Base-by-base conservation (phyloP, 768 basidiomycete genomes). In the Naganishia antarctica region DNA sequence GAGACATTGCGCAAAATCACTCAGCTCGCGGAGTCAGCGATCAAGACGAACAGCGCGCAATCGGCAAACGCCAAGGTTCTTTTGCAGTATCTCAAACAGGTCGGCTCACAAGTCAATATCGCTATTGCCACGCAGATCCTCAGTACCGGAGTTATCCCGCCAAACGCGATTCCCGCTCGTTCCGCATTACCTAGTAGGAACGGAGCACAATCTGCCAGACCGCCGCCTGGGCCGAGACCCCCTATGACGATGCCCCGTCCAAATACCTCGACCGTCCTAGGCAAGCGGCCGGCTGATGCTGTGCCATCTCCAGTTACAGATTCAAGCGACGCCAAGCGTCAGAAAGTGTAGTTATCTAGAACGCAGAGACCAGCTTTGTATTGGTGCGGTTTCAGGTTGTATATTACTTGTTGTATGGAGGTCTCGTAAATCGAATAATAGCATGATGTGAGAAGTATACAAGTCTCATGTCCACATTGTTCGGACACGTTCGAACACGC, bases 101-200 rank as follows among this genome's bases (percentile, higher is more conserved):
- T 67, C 34, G 66, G 66, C 4, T 41, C 60, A 9, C 49, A 44
- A 31, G 66, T 61, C 9, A 60, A 67, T 34, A 67, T 67, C 32
- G 43, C 61, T 9, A 60, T 62, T 12, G 66, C 66, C 26, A 46
- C 61, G 6, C 60, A 67, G 41, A 67, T 67, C 32, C 45, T 67
- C 40, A 61, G 61, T 29, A 67, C 66, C 21, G 66, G 66, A 12
- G 61, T 67, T 8, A 67, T 67, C n/a, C 66, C 66, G 44, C 49
- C 66, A 13, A 41, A 41, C 9, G 66, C 66, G 13, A 59, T 67
- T 26, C 66, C 66, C 25, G 34, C n/a, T 37, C 43, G 47, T 16
- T 7, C 47, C 23, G 21, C n/a, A n/a, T n/a, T n/a, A n/a, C n/a
- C n/a, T n/a, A n/a, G n/a, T n/a, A n/a, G n/a, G n/a, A n/a, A n/a